Percentiles rank a stretch among this genome's conserved stretches.
Evolutionary conservation across 73 alveolate genomes (phyloP).

Genomic region (Paramecium tetraurelia): DNA sequence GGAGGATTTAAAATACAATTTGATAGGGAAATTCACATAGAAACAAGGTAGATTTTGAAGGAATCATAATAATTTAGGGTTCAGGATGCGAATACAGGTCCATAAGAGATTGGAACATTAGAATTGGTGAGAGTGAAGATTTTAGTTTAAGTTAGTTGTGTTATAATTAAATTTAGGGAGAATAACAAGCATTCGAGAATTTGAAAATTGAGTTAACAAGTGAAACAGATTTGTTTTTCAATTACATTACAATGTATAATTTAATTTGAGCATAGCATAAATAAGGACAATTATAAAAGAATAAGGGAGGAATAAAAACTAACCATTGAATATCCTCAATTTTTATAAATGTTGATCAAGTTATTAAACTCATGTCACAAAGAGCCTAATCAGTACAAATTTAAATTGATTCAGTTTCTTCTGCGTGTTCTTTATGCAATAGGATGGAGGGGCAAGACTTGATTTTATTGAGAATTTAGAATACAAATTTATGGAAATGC

Average conservation of each 20-base stretch:
- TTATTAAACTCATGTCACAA: constrained; percentile 44
- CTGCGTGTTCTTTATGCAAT: constrained; percentile 48
- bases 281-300: constrained; percentile 31
- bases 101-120: constrained; percentile 60
- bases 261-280: background rate
- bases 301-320: constrained; percentile 40
- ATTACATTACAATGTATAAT: constrained; percentile 43
- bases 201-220: constrained; percentile 56
- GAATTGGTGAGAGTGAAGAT: constrained; percentile 57
- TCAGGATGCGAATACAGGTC: background rate
- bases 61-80: background rate
- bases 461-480: constrained; percentile 59
- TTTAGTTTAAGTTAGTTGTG: background rate
- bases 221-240: constrained; percentile 56
- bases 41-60: background rate
- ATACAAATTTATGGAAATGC: constrained; percentile 57
- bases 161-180: background rate
- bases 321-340: constrained; percentile 39
- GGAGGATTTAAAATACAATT: constrained; percentile 51
- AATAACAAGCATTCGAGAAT: background rate
- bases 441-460: constrained; percentile 51
- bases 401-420: background rate
- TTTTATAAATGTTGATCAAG: constrained; percentile 41
- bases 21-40: constrained; percentile 54
- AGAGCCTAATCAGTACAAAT: constrained; percentile 55